phyloP scores from a whole-genome alignment of 2,329 filamentous ascomycete species.

The Penicillium sp. region DNA sequence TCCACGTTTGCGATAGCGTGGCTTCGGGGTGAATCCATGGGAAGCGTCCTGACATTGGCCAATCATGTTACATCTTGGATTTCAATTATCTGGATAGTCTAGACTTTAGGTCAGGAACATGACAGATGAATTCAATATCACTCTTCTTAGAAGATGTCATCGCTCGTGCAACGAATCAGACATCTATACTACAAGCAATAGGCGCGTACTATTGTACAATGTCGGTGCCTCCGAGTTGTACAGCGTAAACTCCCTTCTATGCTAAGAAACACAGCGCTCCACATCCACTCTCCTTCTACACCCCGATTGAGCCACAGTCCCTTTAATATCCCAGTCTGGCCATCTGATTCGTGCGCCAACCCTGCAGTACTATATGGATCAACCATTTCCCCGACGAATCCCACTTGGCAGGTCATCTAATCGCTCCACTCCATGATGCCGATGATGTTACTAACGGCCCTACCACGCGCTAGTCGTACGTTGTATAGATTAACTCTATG shows the following conservation, averaged over 20 bases:
- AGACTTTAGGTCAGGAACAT: not conserved
- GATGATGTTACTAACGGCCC: conserved; percentile 10
- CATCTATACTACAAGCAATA: not conserved
- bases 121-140: no score
- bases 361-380: conserved; percentile 8
- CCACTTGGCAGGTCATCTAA: conserved; percentile 3
- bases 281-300: conserved; percentile 8
- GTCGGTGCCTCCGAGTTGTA: not conserved
- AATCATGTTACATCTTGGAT: not conserved
- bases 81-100: not conserved
- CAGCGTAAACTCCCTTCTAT: not conserved
- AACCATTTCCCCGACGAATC: conserved; percentile 2
- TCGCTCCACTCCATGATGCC: conserved; percentile 20
- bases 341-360: conserved; percentile 7
- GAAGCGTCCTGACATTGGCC: conserved; percentile 3
- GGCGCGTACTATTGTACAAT: not conserved
- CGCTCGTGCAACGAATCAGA: not conserved
- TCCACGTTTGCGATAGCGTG: conserved; percentile 9
- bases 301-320: conserved; percentile 7
- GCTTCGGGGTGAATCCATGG: conserved; percentile 11
- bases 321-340: not conserved
- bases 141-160: not conserved
- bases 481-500: conserved; percentile 8
- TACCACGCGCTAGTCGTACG: conserved; percentile 5
- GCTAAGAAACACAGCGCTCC: conserved; percentile 9